Percentiles rank a stretch among this genome's conserved stretches.
Evolutionary conservation across 768 basidiomycete species (phyloP).

Genomic region (Russula sp.): DNA sequence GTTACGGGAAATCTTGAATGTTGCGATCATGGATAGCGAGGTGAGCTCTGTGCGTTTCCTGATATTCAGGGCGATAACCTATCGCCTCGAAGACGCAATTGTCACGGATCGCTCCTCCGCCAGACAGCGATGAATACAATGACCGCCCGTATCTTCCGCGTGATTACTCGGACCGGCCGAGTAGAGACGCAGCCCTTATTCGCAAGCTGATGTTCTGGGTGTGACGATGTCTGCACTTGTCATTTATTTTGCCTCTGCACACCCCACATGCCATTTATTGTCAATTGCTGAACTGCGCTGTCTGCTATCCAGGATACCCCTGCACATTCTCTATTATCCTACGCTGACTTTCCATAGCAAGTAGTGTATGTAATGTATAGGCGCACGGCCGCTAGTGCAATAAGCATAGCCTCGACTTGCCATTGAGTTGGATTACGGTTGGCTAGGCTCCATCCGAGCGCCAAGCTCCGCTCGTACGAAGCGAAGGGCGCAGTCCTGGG

Average conservation of each 20-base stretch:
- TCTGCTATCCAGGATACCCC: slow-evolving; percentile 16
- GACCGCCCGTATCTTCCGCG: slow-evolving; percentile 24
- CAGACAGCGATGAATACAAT: slow-evolving; percentile 35
- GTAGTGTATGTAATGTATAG: slow-evolving; percentile 8
- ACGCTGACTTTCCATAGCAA: background rate
- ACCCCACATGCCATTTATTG: background rate
- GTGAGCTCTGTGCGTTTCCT: slow-evolving; percentile 32
- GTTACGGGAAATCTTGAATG: slow-evolving; percentile 49
- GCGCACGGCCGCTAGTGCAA: background rate
- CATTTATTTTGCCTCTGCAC: background rate
- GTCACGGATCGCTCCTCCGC: slow-evolving; percentile 49
- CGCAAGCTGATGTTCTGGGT: slow-evolving; percentile 28
- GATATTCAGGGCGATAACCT: background rate
- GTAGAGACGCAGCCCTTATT: slow-evolving; percentile 26
- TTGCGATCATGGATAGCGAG: slow-evolving; percentile 62
- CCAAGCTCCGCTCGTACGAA: background rate
- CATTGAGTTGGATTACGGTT: background rate
- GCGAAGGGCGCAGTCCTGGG: background rate
- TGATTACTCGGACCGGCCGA: slow-evolving; percentile 23
- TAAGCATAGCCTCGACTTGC: background rate
- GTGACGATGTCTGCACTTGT: background rate
- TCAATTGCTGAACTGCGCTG: slow-evolving; percentile 1
- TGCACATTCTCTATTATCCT: slow-evolving; percentile 2
- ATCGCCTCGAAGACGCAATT: slow-evolving; percentile 50
- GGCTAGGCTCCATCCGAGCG: background rate